These are phyloP conservation scores for Cyphellophora europaea DNA, from an alignment of 2,329 filamentous ascomycete species.

Conservation along the genomic window DNA sequence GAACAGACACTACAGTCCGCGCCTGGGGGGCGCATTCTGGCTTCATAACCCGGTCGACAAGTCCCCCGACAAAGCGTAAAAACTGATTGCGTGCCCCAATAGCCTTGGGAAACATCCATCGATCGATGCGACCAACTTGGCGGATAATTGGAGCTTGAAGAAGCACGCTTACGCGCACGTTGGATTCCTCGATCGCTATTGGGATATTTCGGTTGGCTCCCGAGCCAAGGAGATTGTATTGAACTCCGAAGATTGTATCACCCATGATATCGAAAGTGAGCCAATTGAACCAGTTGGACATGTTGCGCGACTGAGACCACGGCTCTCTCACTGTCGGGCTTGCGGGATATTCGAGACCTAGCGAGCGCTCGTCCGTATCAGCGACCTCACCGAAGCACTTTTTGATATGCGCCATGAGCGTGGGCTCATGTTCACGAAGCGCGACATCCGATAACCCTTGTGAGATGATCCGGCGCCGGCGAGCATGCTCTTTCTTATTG, in stretches of 20 bases:
- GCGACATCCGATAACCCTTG: background rate
- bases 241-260: constrained; percentile 2
- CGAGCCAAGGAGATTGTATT: constrained; percentile 1
- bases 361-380: too few species aligned
- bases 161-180: too few species aligned
- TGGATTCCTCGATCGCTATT: too few species aligned
- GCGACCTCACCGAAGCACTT: background rate
- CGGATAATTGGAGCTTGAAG: too few species aligned
- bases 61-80: background rate
- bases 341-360: too few species aligned
- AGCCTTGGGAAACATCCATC: constrained; percentile 3
- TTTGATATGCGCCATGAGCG: background rate
- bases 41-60: background rate
- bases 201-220: constrained; percentile 1
- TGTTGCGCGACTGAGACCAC: background rate
- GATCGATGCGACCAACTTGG: too few species aligned
- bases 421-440: background rate
- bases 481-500: background rate
- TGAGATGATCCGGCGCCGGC: background rate
- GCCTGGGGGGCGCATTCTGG: background rate
- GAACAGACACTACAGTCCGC: background rate
- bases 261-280: constrained; percentile 8
- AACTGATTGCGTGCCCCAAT: constrained; percentile 1
- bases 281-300: background rate
- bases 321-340: too few species aligned